Evolutionary conservation across 345 rosid genomes (phyloP).

Genomic region (Arabidopsis suecica): DNA sequence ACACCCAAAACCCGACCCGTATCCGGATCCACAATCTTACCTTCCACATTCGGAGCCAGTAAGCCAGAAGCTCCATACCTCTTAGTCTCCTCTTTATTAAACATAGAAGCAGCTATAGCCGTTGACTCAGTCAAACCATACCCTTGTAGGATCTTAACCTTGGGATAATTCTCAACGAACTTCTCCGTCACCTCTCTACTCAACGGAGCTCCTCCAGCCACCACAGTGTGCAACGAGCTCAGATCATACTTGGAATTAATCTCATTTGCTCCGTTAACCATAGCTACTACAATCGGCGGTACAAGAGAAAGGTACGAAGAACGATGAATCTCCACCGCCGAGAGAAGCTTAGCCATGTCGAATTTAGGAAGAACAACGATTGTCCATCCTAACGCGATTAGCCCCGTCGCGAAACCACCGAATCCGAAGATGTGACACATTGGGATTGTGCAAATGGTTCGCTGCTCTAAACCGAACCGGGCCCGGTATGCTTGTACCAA

Average conservation of each 20-base stretch:
- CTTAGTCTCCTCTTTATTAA: slow-evolving; percentile 63
- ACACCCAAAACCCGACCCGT: slow-evolving; percentile 54
- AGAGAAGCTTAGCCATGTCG: slow-evolving; percentile 74
- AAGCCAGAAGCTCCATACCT: slow-evolving; percentile 72
- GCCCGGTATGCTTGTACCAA: slow-evolving; percentile 54
- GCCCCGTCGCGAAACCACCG: slow-evolving; percentile 67
- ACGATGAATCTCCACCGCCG: slow-evolving; percentile 57
- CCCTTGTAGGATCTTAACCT: slow-evolving; percentile 65
- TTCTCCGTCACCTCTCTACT: slow-evolving; percentile 74
- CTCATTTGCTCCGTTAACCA: slow-evolving; percentile 63
- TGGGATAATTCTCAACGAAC: slow-evolving; percentile 58
- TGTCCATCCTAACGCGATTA: slow-evolving; percentile 72
- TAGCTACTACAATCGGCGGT: slow-evolving; percentile 72
- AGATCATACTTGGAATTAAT: slow-evolving; percentile 59
- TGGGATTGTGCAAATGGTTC: slow-evolving; percentile 80
- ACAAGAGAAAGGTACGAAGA: slow-evolving; percentile 73
- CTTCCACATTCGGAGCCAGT: slow-evolving; percentile 68
- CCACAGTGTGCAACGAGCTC: slow-evolving; percentile 59
- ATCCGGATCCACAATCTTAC: slow-evolving; percentile 74
- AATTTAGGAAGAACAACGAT: slow-evolving; percentile 69
- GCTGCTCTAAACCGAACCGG: slow-evolving; percentile 55
- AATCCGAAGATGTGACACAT: slow-evolving; percentile 91
- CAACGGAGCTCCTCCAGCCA: slow-evolving; percentile 84
- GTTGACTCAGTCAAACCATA: slow-evolving; percentile 84
- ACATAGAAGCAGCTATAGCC: slow-evolving; percentile 65